Evolutionary conservation across 805 yeast species (phyloP).

Genomic region (Candida insectorum): DNA sequence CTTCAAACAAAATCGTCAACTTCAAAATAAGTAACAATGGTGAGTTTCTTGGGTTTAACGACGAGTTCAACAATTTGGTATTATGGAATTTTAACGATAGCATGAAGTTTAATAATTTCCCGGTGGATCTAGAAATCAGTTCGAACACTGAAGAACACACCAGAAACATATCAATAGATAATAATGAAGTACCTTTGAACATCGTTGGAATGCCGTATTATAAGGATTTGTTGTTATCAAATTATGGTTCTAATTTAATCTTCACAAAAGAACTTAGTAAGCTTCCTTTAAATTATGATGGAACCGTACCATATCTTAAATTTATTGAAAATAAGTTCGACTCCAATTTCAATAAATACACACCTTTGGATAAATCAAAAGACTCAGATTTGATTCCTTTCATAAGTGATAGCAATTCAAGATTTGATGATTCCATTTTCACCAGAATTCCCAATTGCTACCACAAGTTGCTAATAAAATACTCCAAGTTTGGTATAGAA

Average conservation of each 20-base stretch:
- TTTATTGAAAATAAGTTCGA: constrained; percentile 13
- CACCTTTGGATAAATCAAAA: constrained; percentile 10
- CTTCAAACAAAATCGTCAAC: constrained; percentile 35
- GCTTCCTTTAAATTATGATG: constrained; percentile 37
- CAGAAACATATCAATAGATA: constrained; percentile 32
- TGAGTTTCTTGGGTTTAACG: constrained; percentile 69
- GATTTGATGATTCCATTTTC: constrained; percentile 8
- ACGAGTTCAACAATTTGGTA: constrained; percentile 58
- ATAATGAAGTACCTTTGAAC: constrained; percentile 59
- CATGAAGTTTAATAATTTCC: constrained; percentile 33
- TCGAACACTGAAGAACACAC: constrained; percentile 42
- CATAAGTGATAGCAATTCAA: constrained; percentile 10
- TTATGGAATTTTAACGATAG: constrained; percentile 56
- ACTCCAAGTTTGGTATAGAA: constrained; percentile 87
- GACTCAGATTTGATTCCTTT: constrained; percentile 10
- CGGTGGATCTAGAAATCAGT: constrained; percentile 26
- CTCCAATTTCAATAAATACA: constrained; percentile 10
- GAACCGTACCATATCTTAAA: constrained; percentile 12
- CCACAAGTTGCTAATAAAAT: constrained; percentile 68
- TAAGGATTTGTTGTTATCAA: constrained; percentile 69
- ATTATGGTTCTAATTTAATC: constrained; percentile 66
- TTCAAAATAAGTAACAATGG: constrained; percentile 68
- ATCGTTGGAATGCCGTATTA: constrained; percentile 86
- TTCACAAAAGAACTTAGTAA: constrained; percentile 62
- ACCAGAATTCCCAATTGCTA: constrained; percentile 66